Base-by-base conservation (phyloP, 2,329 filamentous ascomycete genomes). In the Fusarium annulatum region DNA sequence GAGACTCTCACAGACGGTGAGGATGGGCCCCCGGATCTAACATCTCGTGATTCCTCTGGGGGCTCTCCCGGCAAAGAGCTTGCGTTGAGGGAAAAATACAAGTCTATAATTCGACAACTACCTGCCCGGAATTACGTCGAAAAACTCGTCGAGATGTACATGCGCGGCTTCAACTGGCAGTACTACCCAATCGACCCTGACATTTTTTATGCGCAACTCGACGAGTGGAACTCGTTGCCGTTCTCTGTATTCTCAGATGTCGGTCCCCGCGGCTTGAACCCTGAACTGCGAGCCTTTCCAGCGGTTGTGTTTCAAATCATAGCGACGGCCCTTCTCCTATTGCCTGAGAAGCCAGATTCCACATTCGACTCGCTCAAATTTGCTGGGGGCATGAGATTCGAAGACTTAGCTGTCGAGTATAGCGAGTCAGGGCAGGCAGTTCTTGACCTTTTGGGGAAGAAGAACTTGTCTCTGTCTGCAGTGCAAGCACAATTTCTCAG, bases 371-470 rank as follows among this genome's bases (percentile, higher is more conserved):
- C 85, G 4, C 81, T 92, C 55, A 90, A 91, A 77, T 90, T 90
- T 74, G 86, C 87, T 2, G 85, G 84, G 7, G 86, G 85, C 53
- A 90, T 90, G 87, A 87, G 86, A 5, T 89, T 90, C 67, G 88
- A 90, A 77, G 88, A 91, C 57, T 79, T 92, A 26, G 89, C 89
- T 5, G 81, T 83, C 21, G 89, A 91, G 64, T 91, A 91, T 75
- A 90, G 88, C 74, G 88, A 91, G 62, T 86, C 87, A 0, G 88
- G 89, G 11, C 82, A 87, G 33, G 83, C 85, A 14, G 85, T 91
- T 48, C 76, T 90, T 45, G 82, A 82, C 21, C 78, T 91, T 28
- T 81, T 92, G 30, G 89, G 88, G 21, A 91, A 90, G 79, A 84
- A 85, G 53, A 83, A 88, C 49, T 85, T 90, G 69, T 87, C 88